These are phyloP conservation scores for Microcos paniculata DNA, from an alignment of 345 rosid genomes.

Conservation along the genomic window DNA sequence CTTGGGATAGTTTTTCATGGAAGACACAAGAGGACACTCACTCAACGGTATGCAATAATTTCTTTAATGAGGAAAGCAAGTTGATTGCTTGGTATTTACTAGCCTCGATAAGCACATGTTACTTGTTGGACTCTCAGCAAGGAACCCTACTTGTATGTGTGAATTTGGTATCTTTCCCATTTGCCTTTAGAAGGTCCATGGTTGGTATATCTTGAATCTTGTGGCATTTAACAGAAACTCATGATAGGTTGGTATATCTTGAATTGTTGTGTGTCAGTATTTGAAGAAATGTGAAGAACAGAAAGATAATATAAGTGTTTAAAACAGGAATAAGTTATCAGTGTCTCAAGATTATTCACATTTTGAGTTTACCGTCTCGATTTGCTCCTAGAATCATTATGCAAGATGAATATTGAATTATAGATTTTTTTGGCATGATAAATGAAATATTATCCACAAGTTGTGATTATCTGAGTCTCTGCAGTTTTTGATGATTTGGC, in stretches of 20 bases:
- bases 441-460: background rate
- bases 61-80: background rate
- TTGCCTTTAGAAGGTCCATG: background rate
- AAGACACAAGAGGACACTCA: slow-evolving; percentile 28
- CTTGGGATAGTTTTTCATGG: slow-evolving; percentile 44
- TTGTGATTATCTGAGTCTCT: background rate
- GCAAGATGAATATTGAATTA: background rate
- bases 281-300: background rate
- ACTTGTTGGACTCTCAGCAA: background rate
- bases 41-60: slow-evolving; percentile 34
- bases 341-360: background rate
- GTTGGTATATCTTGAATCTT: background rate
- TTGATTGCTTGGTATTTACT: background rate
- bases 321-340: background rate
- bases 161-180: background rate
- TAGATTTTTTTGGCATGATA: background rate
- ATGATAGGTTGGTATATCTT: background rate
- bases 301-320: background rate
- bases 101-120: background rate
- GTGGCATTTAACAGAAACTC: background rate
- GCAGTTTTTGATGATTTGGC: background rate
- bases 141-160: background rate
- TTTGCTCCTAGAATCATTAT: background rate
- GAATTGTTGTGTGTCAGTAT: background rate
- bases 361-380: background rate